Conservation (phyloP, 2,329 filamentous ascomycete genomes). For the Cercospora citrullina region DNA sequence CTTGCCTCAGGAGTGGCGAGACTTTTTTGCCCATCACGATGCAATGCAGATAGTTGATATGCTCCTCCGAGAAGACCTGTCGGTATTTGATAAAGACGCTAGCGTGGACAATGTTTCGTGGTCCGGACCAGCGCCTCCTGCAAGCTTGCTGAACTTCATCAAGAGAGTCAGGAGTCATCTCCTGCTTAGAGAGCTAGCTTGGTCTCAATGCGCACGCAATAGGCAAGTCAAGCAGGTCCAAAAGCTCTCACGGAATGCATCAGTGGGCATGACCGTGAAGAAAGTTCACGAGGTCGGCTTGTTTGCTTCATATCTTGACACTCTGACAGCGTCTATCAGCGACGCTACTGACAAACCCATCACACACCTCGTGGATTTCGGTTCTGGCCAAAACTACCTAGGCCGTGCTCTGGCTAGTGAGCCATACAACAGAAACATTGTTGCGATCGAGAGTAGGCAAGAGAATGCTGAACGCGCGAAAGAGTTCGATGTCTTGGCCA, state of each 20-base stretch:
- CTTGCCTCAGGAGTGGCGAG: slow-evolving; percentile 76
- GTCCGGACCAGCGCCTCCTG: slow-evolving; percentile 53
- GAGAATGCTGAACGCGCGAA: slow-evolving; percentile 85
- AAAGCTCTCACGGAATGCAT: slow-evolving; percentile 67
- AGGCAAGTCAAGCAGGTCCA: slow-evolving; percentile 44
- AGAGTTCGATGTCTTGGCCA: slow-evolving; percentile 79
- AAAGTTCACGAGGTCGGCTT: slow-evolving; percentile 92
- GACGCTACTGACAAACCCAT: slow-evolving; percentile 54
- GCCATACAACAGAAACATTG: slow-evolving; percentile 81
- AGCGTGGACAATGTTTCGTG: slow-evolving; percentile 33
- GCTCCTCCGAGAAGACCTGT: slow-evolving; percentile 74
- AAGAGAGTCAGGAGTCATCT: slow-evolving; percentile 62
- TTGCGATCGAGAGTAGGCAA: slow-evolving; percentile 85
- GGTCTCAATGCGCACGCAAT: slow-evolving; percentile 35
- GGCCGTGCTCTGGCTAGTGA: slow-evolving; percentile 80
- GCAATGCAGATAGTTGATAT: slow-evolving; percentile 78
- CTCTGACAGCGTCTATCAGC: slow-evolving; percentile 58
- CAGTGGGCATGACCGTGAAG: slow-evolving; percentile 92
- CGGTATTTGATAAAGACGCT: slow-evolving; percentile 37
- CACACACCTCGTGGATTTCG: slow-evolving; percentile 91
- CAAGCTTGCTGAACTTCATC: slow-evolving; percentile 70
- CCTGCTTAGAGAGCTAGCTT: slow-evolving; percentile 61
- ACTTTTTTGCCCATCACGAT: slow-evolving; percentile 70
- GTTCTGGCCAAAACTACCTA: slow-evolving; percentile 94
- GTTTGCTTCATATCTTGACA: slow-evolving; percentile 82